Percentiles rank a stretch among this genome's conserved stretches.
phyloP scores from a whole-genome alignment of 345 rosid genomes.

The Aegle marmelos region DNA sequence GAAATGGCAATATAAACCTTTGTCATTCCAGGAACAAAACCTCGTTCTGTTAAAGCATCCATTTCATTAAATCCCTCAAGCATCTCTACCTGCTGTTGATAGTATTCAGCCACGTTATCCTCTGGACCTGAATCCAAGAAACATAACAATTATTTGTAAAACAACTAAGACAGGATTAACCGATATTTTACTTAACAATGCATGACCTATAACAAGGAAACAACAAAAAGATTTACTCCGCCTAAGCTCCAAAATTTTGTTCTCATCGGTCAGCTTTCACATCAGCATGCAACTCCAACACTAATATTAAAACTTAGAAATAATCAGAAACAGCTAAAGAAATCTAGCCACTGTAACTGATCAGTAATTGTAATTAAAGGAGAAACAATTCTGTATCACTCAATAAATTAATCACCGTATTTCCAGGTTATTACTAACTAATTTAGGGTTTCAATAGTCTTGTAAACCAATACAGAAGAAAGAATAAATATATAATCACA shows the following conservation, averaged over 20 bases:
- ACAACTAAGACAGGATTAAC: background rate
- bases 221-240: background rate
- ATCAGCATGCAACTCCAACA: background rate
- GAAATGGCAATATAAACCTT: constrained; percentile 42
- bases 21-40: constrained; percentile 85
- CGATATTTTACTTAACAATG: background rate
- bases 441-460: background rate
- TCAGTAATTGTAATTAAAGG: background rate
- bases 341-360: background rate
- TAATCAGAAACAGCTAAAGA: background rate
- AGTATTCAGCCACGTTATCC: constrained; percentile 89
- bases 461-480: background rate
- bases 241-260: background rate
- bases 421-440: background rate
- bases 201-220: background rate
- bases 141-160: background rate
- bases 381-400: background rate
- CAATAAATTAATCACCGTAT: background rate
- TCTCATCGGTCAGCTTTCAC: background rate
- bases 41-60: constrained; percentile 94
- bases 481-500: background rate
- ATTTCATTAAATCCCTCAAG: constrained; percentile 94
- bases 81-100: constrained; percentile 96
- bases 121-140: constrained; percentile 63
- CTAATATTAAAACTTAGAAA: background rate